Conservation (phyloP, 257 asterid species). For the Perilla frutescens region DNA sequence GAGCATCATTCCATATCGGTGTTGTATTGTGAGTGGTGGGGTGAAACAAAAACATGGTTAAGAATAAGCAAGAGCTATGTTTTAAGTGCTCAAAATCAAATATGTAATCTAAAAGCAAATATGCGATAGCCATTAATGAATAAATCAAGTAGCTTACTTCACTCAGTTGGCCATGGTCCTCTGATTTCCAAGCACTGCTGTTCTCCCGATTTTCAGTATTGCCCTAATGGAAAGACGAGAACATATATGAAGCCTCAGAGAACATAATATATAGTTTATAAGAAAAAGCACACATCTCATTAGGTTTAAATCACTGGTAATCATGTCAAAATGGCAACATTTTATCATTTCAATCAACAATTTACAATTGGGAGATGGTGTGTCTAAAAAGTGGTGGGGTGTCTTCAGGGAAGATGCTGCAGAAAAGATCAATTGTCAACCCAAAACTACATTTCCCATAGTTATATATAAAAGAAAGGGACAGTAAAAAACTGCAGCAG, state of each 20-base stretch:
- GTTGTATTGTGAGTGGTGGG: neutral
- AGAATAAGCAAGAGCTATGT: neutral
- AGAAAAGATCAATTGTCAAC: conserved; percentile 9
- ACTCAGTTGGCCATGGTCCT: conserved; percentile 44
- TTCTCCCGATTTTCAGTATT: conserved; percentile 49
- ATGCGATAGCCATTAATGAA: neutral
- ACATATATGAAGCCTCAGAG: conserved; percentile 13
- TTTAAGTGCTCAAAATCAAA: neutral
- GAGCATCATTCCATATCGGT: neutral
- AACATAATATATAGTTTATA: neutral
- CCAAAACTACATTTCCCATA: conserved; percentile 2
- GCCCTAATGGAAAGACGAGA: conserved; percentile 51
- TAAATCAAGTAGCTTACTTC: neutral
- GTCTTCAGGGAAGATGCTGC: neutral
- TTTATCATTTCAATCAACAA: conserved; percentile 1
- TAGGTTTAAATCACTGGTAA: neutral
- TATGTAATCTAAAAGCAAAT: conserved; percentile 13
- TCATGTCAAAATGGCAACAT: neutral
- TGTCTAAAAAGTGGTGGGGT: neutral
- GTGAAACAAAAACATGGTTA: neutral
- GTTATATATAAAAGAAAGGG: neutral
- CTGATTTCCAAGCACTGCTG: conserved; percentile 37
- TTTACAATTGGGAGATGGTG: neutral
- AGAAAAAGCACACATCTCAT: neutral
- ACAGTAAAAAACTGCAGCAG: conserved; percentile 5